phyloP scores from a whole-genome alignment of 1,139 yeast species.

The Lizanozyma gosingica region DNA sequence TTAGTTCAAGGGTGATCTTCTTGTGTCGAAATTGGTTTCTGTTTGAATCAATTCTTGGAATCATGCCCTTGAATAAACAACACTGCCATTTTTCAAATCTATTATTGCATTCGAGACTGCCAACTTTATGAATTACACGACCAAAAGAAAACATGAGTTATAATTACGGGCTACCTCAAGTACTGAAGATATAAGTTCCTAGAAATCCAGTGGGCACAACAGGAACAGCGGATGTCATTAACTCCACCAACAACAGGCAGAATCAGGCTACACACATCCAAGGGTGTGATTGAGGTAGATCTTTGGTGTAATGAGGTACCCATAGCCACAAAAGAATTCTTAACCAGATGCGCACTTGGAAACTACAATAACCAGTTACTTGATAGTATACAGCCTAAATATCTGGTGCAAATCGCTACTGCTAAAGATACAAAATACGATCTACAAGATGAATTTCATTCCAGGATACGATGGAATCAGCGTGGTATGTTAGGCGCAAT shows the following conservation, averaged over 20 bases:
- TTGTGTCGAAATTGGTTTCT: no score
- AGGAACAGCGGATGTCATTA: no score
- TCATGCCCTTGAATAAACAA: no score
- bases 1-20: no score
- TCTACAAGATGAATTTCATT: constrained; percentile 41
- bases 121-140: no score
- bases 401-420: constrained; percentile 30
- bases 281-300: constrained; percentile 53
- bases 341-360: constrained; percentile 39
- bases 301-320: constrained; percentile 72
- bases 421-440: constrained; percentile 6
- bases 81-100: no score
- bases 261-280: constrained; percentile 46
- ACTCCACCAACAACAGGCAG: constrained; percentile 52
- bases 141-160: no score
- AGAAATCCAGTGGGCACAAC: no score
- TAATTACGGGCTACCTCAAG: no score
- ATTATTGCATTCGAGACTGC: no score
- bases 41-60: no score
- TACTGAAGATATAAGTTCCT: no score
- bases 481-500: constrained; percentile 54
- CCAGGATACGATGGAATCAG: constrained; percentile 42
- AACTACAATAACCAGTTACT: constrained; percentile 34
- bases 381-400: constrained; percentile 27
- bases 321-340: constrained; percentile 34